Evolutionary conservation across 257 asterid species (phyloP).

Genomic region (Penstemon eatonii): DNA sequence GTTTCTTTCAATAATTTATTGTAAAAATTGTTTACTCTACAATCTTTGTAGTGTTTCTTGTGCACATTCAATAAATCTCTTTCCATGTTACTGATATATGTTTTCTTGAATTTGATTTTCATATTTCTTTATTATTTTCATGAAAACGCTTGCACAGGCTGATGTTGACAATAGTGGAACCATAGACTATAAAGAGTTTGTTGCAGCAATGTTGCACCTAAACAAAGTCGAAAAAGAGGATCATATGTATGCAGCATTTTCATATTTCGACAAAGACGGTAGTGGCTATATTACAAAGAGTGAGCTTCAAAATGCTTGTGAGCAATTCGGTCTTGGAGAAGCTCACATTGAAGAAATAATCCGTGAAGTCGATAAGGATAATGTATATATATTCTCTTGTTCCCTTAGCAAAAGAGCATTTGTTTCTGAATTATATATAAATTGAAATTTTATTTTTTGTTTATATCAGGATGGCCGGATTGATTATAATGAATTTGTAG

Average conservation of each 20-base stretch:
- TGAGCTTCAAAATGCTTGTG: constrained; percentile 95
- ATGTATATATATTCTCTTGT: constrained; percentile 35
- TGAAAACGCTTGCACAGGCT: constrained; percentile 42
- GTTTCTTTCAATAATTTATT: no score
- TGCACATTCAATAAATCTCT: background rate
- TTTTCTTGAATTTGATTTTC: no score
- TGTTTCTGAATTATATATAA: background rate
- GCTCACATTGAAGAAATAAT: constrained; percentile 86
- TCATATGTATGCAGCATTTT: constrained; percentile 77
- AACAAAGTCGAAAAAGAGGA: constrained; percentile 95
- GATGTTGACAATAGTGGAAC: constrained; percentile 92
- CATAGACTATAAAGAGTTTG: constrained; percentile 94
- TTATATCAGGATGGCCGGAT: constrained; percentile 61
- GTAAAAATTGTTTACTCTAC: no score
- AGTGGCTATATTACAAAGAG: constrained; percentile 95
- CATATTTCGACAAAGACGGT: constrained; percentile 87
- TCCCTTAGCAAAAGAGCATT: background rate
- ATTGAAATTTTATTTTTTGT: background rate
- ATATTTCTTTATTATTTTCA: no score
- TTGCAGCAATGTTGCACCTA: constrained; percentile 94
- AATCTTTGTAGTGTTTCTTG: background rate
- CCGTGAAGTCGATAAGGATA: constrained; percentile 86
- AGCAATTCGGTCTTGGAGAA: constrained; percentile 83
- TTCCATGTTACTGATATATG: constrained; percentile 18
- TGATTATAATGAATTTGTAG: constrained; percentile 57